Conservation (phyloP, 306 rosid genomes). For the Ormosia semicastrata region DNA sequence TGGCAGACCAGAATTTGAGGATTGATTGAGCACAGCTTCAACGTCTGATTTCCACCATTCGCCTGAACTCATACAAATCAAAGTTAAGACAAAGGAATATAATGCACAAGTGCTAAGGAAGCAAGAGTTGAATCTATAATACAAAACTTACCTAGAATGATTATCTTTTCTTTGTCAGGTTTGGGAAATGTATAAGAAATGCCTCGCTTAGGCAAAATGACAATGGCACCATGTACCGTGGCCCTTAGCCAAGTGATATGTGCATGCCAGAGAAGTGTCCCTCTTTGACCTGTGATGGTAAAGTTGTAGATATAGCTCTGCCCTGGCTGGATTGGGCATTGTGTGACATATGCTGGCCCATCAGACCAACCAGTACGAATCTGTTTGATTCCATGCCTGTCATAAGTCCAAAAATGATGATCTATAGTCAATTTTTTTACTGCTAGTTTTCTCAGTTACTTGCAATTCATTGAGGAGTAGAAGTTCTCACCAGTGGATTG, state of each 20-base stretch:
- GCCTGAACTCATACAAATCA: conserved; percentile 32
- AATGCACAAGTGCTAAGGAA: neutral
- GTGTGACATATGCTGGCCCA: conserved; percentile 80
- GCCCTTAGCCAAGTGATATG: conserved; percentile 80
- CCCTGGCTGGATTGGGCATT: conserved; percentile 74
- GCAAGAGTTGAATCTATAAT: neutral
- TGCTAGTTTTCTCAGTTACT: neutral
- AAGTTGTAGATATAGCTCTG: conserved; percentile 65
- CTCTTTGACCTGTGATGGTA: conserved; percentile 66
- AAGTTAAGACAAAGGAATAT: neutral
- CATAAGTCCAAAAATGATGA: neutral
- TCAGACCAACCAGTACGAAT: conserved; percentile 62
- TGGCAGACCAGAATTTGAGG: conserved; percentile 49
- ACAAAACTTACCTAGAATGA: conserved; percentile 47
- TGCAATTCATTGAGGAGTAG: neutral
- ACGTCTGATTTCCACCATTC: conserved; percentile 90
- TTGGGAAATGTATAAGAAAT: conserved; percentile 68
- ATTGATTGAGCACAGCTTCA: conserved; percentile 58
- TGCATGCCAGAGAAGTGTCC: conserved; percentile 89
- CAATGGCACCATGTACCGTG: conserved; percentile 67
- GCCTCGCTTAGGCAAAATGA: conserved; percentile 60
- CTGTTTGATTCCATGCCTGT: conserved; percentile 78
- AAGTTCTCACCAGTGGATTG: conserved; percentile 71
- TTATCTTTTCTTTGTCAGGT: conserved; percentile 56
- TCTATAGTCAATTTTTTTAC: neutral